Evolutionary conservation across 2,329 filamentous ascomycete genomes (phyloP).

Genomic region (Cordyceps cicadae): DNA sequence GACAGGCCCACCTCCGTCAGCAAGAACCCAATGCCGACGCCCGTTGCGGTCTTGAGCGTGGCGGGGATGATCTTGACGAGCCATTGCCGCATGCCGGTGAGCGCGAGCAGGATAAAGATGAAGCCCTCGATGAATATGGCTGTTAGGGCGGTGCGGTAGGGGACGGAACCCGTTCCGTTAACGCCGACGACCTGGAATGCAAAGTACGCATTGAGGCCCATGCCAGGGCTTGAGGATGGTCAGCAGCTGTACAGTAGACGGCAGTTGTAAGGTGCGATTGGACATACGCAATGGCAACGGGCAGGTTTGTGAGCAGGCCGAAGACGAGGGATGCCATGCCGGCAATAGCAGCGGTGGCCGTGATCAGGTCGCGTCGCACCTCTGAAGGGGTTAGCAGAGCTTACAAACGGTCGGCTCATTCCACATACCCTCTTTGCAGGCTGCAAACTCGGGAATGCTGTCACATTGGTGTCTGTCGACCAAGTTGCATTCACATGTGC

Average conservation of each 20-base stretch:
- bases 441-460: conserved; percentile 33
- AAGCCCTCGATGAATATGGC: conserved; percentile 58
- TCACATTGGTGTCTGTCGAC: conserved; percentile 39
- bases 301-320: conserved; percentile 73
- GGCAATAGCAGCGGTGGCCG: conserved; percentile 72
- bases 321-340: conserved; percentile 69
- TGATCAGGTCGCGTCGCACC: conserved; percentile 70
- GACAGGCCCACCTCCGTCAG: conserved; percentile 59
- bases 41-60: conserved; percentile 57
- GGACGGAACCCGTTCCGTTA: conserved; percentile 47
- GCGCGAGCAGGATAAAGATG: conserved; percentile 54
- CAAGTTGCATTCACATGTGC: conserved; percentile 60
- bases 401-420: background rate
- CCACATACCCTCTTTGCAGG: conserved; percentile 38
- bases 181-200: conserved; percentile 58
- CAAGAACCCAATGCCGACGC: conserved; percentile 57
- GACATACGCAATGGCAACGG: conserved; percentile 63
- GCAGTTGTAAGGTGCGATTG: background rate
- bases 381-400: conserved; percentile 26
- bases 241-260: background rate
- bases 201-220: conserved; percentile 62
- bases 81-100: conserved; percentile 67
- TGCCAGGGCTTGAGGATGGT: conserved; percentile 45
- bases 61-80: conserved; percentile 57
- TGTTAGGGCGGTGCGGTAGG: conserved; percentile 53